Percentiles rank a stretch among this genome's conserved stretches.
These are phyloP conservation scores for Amylostereum areolatum DNA, from an alignment of 1,284 basidiomycete genomes.

Conservation along the genomic window DNA sequence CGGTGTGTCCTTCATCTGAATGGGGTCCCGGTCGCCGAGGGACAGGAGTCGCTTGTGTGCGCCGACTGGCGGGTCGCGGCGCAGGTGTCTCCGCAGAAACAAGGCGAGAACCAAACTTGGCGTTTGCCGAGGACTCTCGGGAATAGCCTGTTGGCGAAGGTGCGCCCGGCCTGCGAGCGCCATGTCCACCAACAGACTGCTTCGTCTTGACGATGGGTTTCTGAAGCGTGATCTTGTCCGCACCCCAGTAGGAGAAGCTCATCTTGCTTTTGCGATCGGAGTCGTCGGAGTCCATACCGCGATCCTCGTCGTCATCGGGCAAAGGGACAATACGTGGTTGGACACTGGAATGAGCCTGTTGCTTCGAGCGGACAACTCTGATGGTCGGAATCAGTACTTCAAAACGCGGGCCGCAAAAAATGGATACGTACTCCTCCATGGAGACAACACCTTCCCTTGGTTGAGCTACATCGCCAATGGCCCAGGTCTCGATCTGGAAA, in stretches of 20 bases:
- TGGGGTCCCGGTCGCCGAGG: constrained; percentile 37
- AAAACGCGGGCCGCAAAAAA: too few relatives aligned
- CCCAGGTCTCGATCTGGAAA: constrained; percentile 80
- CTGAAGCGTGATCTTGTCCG: constrained; percentile 80
- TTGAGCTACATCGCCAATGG: constrained; percentile 67
- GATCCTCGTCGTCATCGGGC: constrained; percentile 48
- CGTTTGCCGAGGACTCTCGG: constrained; percentile 76
- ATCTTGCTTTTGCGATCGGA: constrained; percentile 85
- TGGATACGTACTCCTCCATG: constrained; percentile 73
- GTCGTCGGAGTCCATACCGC: constrained; percentile 64
- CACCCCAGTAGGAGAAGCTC: constrained; percentile 89
- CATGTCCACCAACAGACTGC: constrained; percentile 25
- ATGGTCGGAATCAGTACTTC: constrained; percentile 7
- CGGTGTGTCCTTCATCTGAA: constrained; percentile 56
- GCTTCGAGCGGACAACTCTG: constrained; percentile 66
- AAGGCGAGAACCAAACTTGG: constrained; percentile 76
- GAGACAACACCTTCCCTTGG: constrained; percentile 70
- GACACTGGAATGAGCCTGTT: constrained; percentile 44
- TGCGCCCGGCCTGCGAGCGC: constrained; percentile 41
- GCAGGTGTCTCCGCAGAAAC: constrained; percentile 45
- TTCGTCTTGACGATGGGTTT: constrained; percentile 61
- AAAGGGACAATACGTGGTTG: constrained; percentile 69
- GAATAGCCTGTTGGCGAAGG: constrained; percentile 51
- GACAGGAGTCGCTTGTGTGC: constrained; percentile 47
- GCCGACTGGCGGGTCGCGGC: constrained; percentile 57